Base-by-base conservation (phyloP, 177 flowering plant genomes). In the Telopea speciosissima region DNA sequence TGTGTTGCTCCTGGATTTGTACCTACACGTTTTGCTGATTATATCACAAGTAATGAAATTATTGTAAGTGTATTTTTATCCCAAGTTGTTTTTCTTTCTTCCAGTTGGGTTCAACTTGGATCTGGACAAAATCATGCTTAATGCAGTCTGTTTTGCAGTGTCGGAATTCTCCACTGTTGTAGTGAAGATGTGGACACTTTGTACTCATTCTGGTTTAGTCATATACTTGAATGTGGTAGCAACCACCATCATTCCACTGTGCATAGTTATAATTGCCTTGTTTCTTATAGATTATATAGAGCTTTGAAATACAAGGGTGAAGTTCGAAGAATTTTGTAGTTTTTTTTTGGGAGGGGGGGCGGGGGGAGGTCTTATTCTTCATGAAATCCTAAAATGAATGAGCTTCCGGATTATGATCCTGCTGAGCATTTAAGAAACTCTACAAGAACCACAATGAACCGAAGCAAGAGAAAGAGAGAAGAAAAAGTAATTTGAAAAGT, bases 1-100 rank as follows among this genome's bases (percentile, higher is more conserved):
- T 83, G 88, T 67, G 80, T 93, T 56, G 97, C 98, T 67, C 99
- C 99, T 67, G 98, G 99, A 33, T 85, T 88, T 76, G 98, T 96
- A n/a, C 98, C 97, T 22, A 93, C 98, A 17, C 81, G 79, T 75
- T 96, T 93, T 68, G 89, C 99, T 16, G 79, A 73, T 23, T 85
- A 75, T 70, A 42, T 93, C 36, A 83, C 86, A 17, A 75, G 45
- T 23, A 75, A 84, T 77, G 84, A 81, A 24, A 72, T 68, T 14
- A 40, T 79, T 22, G 99, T 95, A 81, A 84, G 97, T 76, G 13
- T 1, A 62, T 70, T 25, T 72, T 24, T 24, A 33, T 26, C 62
- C 13, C 26, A 58, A 13, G 31, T 72, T 40, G 14, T 56, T 4
- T 24, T 7, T 71, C 9, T 64, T 33, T 25, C 26, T 11, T 19